phyloP scores from a whole-genome alignment of 345 rosid genomes.

The Gossypium mustelinum region DNA sequence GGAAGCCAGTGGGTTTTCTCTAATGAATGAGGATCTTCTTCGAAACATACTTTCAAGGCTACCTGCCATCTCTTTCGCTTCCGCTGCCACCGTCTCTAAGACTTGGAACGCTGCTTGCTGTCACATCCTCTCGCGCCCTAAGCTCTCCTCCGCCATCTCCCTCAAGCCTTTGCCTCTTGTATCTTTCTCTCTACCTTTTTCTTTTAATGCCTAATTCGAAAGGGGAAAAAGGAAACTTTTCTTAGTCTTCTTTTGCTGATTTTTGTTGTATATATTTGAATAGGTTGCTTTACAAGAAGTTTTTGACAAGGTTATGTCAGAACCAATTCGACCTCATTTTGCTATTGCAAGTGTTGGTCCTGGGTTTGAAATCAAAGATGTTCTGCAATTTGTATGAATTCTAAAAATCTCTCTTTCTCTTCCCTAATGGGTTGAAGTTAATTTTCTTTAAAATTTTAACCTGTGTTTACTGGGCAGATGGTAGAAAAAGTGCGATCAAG shows the following conservation, averaged over 20 bases:
- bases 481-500: conserved; percentile 34
- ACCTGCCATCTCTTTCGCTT: conserved; percentile 47
- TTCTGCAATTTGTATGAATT: conserved; percentile 31
- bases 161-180: conserved; percentile 33
- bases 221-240: neutral
- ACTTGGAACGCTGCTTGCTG: conserved; percentile 39
- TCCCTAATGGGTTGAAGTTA: neutral
- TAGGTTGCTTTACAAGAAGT: conserved; percentile 51
- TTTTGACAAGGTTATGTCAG: conserved; percentile 40
- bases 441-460: neutral
- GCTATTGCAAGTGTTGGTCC: conserved; percentile 40
- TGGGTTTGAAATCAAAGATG: conserved; percentile 1
- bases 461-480: conserved; percentile 29
- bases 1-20: conserved; percentile 1
- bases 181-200: conserved; percentile 3
- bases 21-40: conserved; percentile 35
- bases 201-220: neutral
- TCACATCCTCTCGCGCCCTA: conserved; percentile 45
- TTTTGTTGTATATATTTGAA: neutral
- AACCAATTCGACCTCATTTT: conserved; percentile 65
- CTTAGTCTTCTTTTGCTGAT: neutral
- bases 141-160: conserved; percentile 56
- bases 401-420: neutral
- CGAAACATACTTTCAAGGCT: conserved; percentile 38
- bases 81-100: conserved; percentile 47